A percentile compares a stretch with the other conserved stretches of the same genome.
Conservation (phyloP, 2,329 filamentous ascomycete genomes). For the Exophiala sp. region DNA sequence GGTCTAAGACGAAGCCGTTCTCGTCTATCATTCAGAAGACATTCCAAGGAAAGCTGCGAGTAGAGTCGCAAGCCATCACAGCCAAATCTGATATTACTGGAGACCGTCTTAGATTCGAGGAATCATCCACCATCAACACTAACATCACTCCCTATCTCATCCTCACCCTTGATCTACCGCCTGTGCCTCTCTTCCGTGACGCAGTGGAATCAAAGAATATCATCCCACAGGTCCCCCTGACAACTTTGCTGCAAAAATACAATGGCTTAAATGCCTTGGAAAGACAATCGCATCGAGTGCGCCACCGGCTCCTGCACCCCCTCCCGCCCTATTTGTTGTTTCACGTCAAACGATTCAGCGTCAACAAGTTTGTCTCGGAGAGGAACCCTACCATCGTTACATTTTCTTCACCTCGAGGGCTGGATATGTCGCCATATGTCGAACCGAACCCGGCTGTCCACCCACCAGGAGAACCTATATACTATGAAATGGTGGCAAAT, state of each 20-base stretch:
- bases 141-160: constrained; percentile 78
- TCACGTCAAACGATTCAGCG: constrained; percentile 94
- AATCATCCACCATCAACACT: constrained; percentile 72
- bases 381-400: constrained; percentile 98
- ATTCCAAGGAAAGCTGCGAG: constrained; percentile 86
- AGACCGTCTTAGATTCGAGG: constrained; percentile 87
- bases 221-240: constrained; percentile 72
- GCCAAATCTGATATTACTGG: constrained; percentile 74
- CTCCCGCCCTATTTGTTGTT: constrained; percentile 86
- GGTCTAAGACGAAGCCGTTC: constrained; percentile 76
- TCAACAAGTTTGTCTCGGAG: constrained; percentile 94
- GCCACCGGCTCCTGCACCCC: constrained; percentile 84
- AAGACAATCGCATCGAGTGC: constrained; percentile 77
- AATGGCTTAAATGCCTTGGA: constrained; percentile 84
- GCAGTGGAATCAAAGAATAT: constrained; percentile 82
- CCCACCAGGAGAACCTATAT: constrained; percentile 71
- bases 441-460: constrained; percentile 72
- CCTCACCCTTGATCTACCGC: constrained; percentile 84
- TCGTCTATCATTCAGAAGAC: constrained; percentile 84
- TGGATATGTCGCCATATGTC: constrained; percentile 86
- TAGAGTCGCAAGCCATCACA: constrained; percentile 90
- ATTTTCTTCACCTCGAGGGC: constrained; percentile 73
- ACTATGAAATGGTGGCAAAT: constrained; percentile 94
- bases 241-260: constrained; percentile 81
- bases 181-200: constrained; percentile 92